These are phyloP conservation scores for Brassica balearica DNA, from an alignment of 441 rosid species.

Conservation along the genomic window DNA sequence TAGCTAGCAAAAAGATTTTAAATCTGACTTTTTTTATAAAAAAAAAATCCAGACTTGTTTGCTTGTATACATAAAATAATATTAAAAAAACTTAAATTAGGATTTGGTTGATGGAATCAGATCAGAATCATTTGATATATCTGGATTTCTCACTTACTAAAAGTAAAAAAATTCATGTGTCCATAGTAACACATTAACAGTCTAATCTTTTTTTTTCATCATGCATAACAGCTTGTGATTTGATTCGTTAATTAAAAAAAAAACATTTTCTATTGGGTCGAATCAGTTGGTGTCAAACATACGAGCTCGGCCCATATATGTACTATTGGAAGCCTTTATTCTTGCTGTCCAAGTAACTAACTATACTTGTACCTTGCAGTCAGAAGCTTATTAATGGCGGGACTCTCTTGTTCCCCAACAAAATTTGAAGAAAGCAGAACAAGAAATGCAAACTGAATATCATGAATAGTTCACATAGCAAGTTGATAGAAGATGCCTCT, in stretches of 20 bases:
- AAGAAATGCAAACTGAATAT: conserved; percentile 14
- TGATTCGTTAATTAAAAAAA: neutral
- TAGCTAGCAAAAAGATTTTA: neutral
- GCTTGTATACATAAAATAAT: neutral
- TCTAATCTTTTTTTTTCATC: neutral
- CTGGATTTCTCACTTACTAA: neutral
- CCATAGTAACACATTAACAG: neutral
- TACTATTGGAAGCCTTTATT: neutral
- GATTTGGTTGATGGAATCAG: neutral
- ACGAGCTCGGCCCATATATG: neutral
- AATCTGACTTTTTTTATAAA: neutral
- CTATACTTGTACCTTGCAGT: conserved; percentile 14
- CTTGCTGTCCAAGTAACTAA: conserved; percentile 28
- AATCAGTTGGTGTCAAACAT: conserved; percentile 5
- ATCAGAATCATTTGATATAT: neutral
- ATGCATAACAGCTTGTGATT: neutral
- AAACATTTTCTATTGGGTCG: neutral
- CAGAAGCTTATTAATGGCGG: conserved; percentile 40
- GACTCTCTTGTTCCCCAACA: conserved; percentile 30
- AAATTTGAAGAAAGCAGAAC: conserved; percentile 21
- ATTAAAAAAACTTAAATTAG: neutral
- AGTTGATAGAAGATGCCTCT: conserved; percentile 10
- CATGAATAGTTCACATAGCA: neutral
- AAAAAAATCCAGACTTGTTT: neutral
- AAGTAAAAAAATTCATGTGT: neutral